These are phyloP conservation scores for Leccinum sublutescens DNA, from an alignment of 768 basidiomycete genomes.

Conservation along the genomic window DNA sequence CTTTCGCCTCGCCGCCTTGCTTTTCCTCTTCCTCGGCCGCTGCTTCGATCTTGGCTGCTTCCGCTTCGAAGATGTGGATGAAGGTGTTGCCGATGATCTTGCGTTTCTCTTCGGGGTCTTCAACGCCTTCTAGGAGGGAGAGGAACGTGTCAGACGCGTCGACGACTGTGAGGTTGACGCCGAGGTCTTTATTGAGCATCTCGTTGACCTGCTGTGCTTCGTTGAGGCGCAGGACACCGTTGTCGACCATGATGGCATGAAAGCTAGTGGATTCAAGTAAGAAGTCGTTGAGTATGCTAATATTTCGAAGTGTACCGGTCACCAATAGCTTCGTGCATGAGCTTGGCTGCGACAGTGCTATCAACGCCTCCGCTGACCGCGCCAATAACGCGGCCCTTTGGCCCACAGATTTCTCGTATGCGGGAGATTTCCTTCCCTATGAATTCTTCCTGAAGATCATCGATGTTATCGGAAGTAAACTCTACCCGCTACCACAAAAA, in stretches of 20 bases:
- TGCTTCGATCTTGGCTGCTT: constrained; percentile 86
- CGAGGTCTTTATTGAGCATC: constrained; percentile 91
- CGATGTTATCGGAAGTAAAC: background rate
- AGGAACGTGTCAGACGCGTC: constrained; percentile 96
- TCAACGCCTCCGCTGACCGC: constrained; percentile 98
- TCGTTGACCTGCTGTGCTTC: constrained; percentile 89
- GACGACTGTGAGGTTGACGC: constrained; percentile 93
- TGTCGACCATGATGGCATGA: constrained; percentile 99
- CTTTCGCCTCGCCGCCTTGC: constrained; percentile 68
- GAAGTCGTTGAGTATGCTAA: background rate
- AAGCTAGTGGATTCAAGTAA: constrained; percentile 52
- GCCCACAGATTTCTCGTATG: constrained; percentile 92
- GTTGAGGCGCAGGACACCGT: constrained; percentile 91
- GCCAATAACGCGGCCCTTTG: constrained; percentile 93
- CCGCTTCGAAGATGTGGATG: constrained; percentile 95
- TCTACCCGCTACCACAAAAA: constrained; percentile 5
- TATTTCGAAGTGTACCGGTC: constrained; percentile 60
- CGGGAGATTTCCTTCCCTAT: constrained; percentile 95
- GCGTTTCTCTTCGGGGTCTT: constrained; percentile 95
- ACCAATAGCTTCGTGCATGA: constrained; percentile 99
- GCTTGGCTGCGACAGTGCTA: constrained; percentile 95
- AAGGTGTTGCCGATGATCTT: constrained; percentile 99
- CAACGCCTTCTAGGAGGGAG: constrained; percentile 80
- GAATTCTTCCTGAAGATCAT: constrained; percentile 75
- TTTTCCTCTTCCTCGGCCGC: constrained; percentile 74